These are phyloP conservation scores for Moelleriella libera DNA, from an alignment of 2,329 filamentous ascomycete genomes.

Conservation along the genomic window DNA sequence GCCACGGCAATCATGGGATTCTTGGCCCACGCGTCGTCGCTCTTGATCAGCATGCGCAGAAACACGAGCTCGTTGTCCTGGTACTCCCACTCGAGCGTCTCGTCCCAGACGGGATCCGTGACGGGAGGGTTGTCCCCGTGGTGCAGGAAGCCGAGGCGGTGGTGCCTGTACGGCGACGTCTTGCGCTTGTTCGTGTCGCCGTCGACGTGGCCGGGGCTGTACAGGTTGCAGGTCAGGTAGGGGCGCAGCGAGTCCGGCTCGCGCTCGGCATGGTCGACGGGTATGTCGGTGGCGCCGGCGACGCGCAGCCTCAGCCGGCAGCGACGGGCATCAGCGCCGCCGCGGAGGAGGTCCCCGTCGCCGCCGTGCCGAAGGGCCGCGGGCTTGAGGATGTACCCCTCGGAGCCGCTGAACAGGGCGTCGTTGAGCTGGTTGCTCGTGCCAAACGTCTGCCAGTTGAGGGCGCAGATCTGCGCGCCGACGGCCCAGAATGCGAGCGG, in stretches of 20 bases:
- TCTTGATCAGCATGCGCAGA: constrained; percentile 51
- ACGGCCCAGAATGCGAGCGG: constrained; percentile 52
- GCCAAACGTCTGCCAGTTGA: constrained; percentile 58
- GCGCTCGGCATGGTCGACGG: constrained; percentile 33
- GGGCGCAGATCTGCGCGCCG: constrained; percentile 54
- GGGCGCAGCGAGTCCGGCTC: constrained; percentile 42
- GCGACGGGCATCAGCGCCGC: constrained; percentile 28
- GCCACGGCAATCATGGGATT: constrained; percentile 50
- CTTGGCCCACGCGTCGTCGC: constrained; percentile 44
- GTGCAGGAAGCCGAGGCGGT: constrained; percentile 41
- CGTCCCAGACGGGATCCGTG: constrained; percentile 52
- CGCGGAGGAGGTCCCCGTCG: constrained; percentile 30
- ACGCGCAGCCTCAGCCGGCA: constrained; percentile 42
- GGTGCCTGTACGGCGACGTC: constrained; percentile 45
- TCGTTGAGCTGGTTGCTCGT: constrained; percentile 54
- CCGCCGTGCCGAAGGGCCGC: constrained; percentile 42
- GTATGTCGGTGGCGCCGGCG: constrained; percentile 48
- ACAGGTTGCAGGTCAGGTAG: constrained; percentile 50
- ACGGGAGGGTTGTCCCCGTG: constrained; percentile 40
- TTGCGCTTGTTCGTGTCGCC: constrained; percentile 43
- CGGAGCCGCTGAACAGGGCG: constrained; percentile 49
- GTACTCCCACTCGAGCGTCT: constrained; percentile 53
- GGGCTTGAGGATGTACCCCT: constrained; percentile 54
- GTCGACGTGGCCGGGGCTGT: constrained; percentile 39
- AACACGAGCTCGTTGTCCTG: constrained; percentile 54